Evolutionary conservation across 1,139 yeast genomes (phyloP), one percentile per base, ranked within the genome.

Genomic region (Blastobotrys buckinghamii): DNA sequence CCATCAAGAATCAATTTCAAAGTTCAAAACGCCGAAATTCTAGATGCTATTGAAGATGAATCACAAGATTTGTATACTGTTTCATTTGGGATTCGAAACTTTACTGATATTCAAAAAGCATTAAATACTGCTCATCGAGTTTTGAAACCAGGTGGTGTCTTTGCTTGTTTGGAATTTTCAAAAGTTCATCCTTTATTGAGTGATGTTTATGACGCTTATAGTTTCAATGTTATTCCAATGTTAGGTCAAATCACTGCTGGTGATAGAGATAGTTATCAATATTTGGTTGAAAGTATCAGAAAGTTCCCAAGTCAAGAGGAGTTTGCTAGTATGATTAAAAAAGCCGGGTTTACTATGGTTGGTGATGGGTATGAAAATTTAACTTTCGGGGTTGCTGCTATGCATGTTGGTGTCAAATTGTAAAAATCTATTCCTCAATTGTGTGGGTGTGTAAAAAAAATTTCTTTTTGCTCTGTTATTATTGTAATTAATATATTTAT

Each of bases 111-210:
- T 57, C 97, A 90, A 69, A 89, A 88, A 9, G 98, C 97, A 29
- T 77, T 92, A 60, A 77, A 85, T 59, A 85, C 97, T 24, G 98
- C 98, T 33, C 86, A 90, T 72, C 79, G 99, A 60, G 95, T 90
- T 29, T 77, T 92, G 63, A 87, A 84, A 68, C 98, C 97, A n/a
- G 98, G 99, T 62, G 99, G 99, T 61, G 87, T 94, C 45, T 94
- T 92, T 66, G 96, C 96, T 36, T 90, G 97, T 68, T 76, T 92
- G 53, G 99, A 92, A 67, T 92, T 92, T 63, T 84, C 95, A 51
- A 92, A 89, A 64, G 97, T 94, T 51, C 85, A 88, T 65, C 81
- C 87, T 26, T 63, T 83, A 13, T 70, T 94, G 48, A 92, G 86
- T 63, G 73, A 80, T 52, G 71, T 81, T 30, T 92, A 92, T 72